Evolutionary conservation across 1,284 basidiomycete genomes (phyloP), one percentile per base, ranked within the genome.

Genomic region (Violaceomyces palustris): DNA sequence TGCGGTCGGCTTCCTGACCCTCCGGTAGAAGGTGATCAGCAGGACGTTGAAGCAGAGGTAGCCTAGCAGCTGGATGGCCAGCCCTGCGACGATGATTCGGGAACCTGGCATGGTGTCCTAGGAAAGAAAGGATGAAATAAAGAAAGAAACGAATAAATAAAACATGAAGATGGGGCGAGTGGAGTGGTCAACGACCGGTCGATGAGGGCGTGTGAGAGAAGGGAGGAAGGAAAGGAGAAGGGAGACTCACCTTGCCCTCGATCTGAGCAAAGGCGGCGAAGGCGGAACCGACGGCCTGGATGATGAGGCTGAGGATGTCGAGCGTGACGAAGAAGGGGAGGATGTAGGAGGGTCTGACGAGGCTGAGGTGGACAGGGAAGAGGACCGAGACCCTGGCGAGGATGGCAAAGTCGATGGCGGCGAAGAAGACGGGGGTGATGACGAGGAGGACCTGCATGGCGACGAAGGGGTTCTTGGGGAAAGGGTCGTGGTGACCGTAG

Each of bases 371-470:
- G 6, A 28, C 25, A 1, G 51, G 45, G 22, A 62, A 63, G 14
- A 55, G 33, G 11, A 34, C 32, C 6, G 35, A 18, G 7, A 61
- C 17, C n/a, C 42, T 45, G 0, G 47, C 56, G 5, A 60, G 42
- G 7, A 48, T 42, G 15, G 56, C 38, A 33, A 63, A 64, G 35
- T 63, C 50, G 7, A 47, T 28, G 2, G 61, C 61, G n/a, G 54
- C 61, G 40, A 64, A 59, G 12, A 64, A 38, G 26, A 50, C 61
- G 1, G 61, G 61, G 1, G 59, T 64, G 12, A 64, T 30, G 21
- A 64, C 57, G 6, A 61, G 34, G 7, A 64, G 39, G 22, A 36
- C 38, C 42, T 59, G 50, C 39, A 59, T 61, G 12, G 55, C 60
- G 15, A 55, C 58, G 35, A 59, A 64, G 14, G 47, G 25, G 23